A percentile compares a stretch with the other conserved stretches of the same genome.
Conservation (phyloP, 495 filamentous ascomycete species). For the Tetracladium setigerum region DNA sequence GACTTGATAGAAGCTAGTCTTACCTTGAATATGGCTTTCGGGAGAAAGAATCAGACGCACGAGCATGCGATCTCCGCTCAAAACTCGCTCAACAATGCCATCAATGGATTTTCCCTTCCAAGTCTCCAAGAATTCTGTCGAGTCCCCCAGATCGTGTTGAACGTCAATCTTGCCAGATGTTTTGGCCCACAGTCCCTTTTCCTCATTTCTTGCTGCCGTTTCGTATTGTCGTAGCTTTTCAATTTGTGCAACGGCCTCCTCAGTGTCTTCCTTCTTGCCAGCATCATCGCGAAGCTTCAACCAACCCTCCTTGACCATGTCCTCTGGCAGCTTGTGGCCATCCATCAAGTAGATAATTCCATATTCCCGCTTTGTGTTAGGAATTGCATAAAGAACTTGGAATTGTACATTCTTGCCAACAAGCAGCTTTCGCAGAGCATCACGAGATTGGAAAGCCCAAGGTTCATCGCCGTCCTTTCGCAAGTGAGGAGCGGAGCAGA, state of each 20-base stretch:
- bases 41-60: conserved; percentile 71
- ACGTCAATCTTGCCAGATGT: conserved; percentile 59
- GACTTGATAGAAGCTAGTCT: not conserved
- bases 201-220: conserved; percentile 65
- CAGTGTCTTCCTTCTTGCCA: conserved; percentile 74
- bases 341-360: conserved; percentile 67
- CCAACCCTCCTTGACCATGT: conserved; percentile 78
- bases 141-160: conserved; percentile 66
- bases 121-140: conserved; percentile 62
- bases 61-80: conserved; percentile 84
- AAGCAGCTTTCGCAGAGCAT: conserved; percentile 73
- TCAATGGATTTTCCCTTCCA: conserved; percentile 74
- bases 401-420: conserved; percentile 87
- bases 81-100: conserved; percentile 72
- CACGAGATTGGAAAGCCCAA: conserved; percentile 86
- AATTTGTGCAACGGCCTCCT: conserved; percentile 59
- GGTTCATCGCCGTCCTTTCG: conserved; percentile 87
- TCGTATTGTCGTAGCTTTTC: conserved; percentile 74
- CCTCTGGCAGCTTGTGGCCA: conserved; percentile 69
- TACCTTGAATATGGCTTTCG: conserved; percentile 68
- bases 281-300: conserved; percentile 87
- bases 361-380: conserved; percentile 81
- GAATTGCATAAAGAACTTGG: conserved; percentile 73
- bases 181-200: conserved; percentile 67
- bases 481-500: conserved; percentile 79